phyloP scores from a whole-genome alignment of 805 yeast genomes.

The Metschnikowia lunata region DNA sequence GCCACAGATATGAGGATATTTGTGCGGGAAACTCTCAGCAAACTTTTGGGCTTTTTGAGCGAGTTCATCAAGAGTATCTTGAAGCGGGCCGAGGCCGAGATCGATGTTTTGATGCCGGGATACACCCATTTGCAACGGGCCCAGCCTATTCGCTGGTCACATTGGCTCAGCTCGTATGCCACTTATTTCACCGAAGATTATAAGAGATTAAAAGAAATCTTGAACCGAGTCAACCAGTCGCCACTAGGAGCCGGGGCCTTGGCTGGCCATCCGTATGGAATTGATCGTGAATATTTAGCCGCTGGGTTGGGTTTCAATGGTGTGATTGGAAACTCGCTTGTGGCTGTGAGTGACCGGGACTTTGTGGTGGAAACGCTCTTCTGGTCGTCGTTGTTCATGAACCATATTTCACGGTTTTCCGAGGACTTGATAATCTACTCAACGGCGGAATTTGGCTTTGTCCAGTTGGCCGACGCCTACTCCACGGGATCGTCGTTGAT shows the following conservation, averaged over 20 bases:
- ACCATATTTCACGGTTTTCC: conserved; percentile 88
- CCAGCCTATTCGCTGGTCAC: conserved; percentile 99
- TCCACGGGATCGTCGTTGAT: conserved; percentile 97
- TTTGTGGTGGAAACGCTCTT: conserved; percentile 93
- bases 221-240: conserved; percentile 76
- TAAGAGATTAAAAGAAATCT: conserved; percentile 75
- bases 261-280: conserved; percentile 99
- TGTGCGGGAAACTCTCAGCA: conserved; percentile 74
- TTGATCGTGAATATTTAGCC: conserved; percentile 89
- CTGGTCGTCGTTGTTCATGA: conserved; percentile 94
- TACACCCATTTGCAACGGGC: conserved; percentile 98
- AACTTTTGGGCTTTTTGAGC: conserved; percentile 52
- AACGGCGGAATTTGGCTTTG: conserved; percentile 94
- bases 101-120: conserved; percentile 96
- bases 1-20: conserved; percentile 98
- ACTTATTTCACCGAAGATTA: conserved; percentile 91
- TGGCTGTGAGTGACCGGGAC: conserved; percentile 98
- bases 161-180: conserved; percentile 92
- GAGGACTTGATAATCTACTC: conserved; percentile 96
- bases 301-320: conserved; percentile 72
- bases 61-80: conserved; percentile 64
- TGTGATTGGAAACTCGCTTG: conserved; percentile 89
- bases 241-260: conserved; percentile 98
- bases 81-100: conserved; percentile 77
- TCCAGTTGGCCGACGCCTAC: conserved; percentile 92